Conservation (phyloP, 2,329 filamentous ascomycete species). For the Arthroderma sp. region DNA sequence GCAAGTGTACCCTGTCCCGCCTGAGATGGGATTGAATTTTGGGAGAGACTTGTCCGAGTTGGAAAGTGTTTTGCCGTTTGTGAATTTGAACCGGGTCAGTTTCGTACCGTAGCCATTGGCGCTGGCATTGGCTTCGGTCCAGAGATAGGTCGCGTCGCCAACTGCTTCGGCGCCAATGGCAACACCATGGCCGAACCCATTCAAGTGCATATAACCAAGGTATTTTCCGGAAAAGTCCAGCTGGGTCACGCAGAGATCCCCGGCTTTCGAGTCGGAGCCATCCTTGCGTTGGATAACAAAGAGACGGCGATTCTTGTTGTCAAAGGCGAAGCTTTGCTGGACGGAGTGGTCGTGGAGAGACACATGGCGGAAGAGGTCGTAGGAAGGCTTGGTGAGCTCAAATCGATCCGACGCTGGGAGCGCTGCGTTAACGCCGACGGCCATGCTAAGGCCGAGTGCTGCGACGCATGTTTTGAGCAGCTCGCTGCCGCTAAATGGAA, state of each 20-base stretch:
- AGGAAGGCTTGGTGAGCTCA: slow-evolving; percentile 10
- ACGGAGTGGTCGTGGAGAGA: slow-evolving; percentile 10
- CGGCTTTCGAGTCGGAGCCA: slow-evolving; percentile 7
- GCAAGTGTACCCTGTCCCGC: too few relatives aligned
- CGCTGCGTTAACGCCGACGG: neutral
- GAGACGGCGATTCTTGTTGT: slow-evolving; percentile 14
- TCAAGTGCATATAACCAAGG: slow-evolving; percentile 14
- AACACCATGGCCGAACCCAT: slow-evolving; percentile 13
- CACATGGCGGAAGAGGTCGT: slow-evolving; percentile 12
- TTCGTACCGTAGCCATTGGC: slow-evolving; percentile 13
- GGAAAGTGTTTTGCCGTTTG: slow-evolving; percentile 10
- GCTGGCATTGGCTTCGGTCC: slow-evolving; percentile 14
- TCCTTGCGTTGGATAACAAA: slow-evolving; percentile 13
- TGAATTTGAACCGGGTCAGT: slow-evolving; percentile 14
- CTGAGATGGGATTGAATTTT: slow-evolving; percentile 8
- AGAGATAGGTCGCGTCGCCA: slow-evolving; percentile 12
- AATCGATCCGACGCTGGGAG: slow-evolving; percentile 8
- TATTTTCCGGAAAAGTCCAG: slow-evolving; percentile 14
- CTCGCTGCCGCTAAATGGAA: too few relatives aligned
- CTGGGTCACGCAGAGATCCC: slow-evolving; percentile 14
- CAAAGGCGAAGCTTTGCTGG: slow-evolving; percentile 15
- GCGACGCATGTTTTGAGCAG: too few relatives aligned
- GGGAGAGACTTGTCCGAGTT: neutral
- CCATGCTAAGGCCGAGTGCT: too few relatives aligned
- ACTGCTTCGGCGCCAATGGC: slow-evolving; percentile 11